Evolutionary conservation across 2,329 filamentous ascomycete species (phyloP).

Genomic region (Trichoderma citrinoviride): DNA sequence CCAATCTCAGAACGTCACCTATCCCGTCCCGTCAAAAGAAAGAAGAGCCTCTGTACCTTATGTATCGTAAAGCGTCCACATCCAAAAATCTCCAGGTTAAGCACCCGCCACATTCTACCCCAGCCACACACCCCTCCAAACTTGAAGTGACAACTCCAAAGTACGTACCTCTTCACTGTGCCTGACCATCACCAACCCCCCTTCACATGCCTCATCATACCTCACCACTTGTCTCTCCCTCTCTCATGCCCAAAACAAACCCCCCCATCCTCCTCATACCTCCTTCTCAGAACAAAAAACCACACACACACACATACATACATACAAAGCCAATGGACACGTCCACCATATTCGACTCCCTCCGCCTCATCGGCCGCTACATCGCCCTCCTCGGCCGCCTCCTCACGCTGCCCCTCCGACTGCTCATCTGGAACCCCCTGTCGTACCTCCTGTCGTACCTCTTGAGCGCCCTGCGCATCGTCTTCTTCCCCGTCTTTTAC

Average conservation of each 20-base stretch:
- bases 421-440: conserved; percentile 33
- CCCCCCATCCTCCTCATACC: neutral
- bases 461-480: conserved; percentile 29
- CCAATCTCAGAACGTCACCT: too few species aligned
- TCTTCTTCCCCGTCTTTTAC: conserved; percentile 40
- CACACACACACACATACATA: neutral
- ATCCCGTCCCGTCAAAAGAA: too few species aligned
- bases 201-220: neutral
- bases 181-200: neutral
- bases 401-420: conserved; percentile 33
- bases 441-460: conserved; percentile 32
- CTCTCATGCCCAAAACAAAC: too few species aligned
- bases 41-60: too few species aligned
- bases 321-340: conserved; percentile 24
- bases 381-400: conserved; percentile 28
- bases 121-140: neutral
- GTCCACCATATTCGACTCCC: conserved; percentile 30
- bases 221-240: neutral
- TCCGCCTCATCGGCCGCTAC: conserved; percentile 31
- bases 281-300: neutral
- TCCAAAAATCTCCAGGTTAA: neutral
- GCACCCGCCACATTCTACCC: neutral
- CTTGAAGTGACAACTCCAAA: too few species aligned
- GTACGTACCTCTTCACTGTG: neutral
- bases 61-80: neutral